Evolutionary conservation across 2,329 filamentous ascomycete species (phyloP).

Genomic region (Blastomyces gilchristii): DNA sequence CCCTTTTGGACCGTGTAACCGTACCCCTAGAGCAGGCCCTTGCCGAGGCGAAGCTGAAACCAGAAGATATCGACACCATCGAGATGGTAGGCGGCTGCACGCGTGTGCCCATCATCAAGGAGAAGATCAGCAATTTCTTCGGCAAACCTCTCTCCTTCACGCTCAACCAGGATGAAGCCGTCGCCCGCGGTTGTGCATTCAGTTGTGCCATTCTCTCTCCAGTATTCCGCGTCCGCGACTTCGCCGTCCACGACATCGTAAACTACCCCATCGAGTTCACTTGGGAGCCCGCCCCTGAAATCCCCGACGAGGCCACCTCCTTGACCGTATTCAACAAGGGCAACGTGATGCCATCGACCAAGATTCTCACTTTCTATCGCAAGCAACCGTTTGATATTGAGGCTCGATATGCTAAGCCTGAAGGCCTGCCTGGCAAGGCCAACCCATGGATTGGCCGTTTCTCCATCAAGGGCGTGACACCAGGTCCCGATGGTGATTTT

Average conservation of each 20-base stretch:
- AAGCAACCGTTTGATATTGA: conserved; percentile 96
- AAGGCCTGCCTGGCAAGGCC: conserved; percentile 74
- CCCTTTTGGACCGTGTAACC: conserved; percentile 63
- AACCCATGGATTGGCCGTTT: conserved; percentile 96
- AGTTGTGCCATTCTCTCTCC: conserved; percentile 95
- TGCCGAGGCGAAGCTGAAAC: conserved; percentile 80
- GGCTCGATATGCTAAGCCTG: conserved; percentile 82
- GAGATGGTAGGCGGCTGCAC: conserved; percentile 93
- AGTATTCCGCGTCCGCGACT: conserved; percentile 96
- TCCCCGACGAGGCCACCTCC: conserved; percentile 95
- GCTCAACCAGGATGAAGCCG: conserved; percentile 94
- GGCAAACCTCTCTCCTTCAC: conserved; percentile 89
- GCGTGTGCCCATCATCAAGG: conserved; percentile 87
- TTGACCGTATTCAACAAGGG: conserved; percentile 96
- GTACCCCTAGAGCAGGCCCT: conserved; percentile 80
- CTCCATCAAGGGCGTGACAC: conserved; percentile 95
- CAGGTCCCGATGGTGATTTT: conserved; percentile 86
- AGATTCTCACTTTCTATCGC: conserved; percentile 98
- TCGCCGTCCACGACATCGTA: conserved; percentile 93
- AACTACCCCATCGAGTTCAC: conserved; percentile 97
- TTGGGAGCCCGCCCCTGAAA: conserved; percentile 97
- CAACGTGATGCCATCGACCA: conserved; percentile 93
- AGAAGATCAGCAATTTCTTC: conserved; percentile 81
- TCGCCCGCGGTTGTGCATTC: conserved; percentile 92
- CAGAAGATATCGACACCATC: conserved; percentile 84